Evolutionary conservation across 2,329 filamentous ascomycete genomes (phyloP).

Genomic region (Aspergillus uvarum): DNA sequence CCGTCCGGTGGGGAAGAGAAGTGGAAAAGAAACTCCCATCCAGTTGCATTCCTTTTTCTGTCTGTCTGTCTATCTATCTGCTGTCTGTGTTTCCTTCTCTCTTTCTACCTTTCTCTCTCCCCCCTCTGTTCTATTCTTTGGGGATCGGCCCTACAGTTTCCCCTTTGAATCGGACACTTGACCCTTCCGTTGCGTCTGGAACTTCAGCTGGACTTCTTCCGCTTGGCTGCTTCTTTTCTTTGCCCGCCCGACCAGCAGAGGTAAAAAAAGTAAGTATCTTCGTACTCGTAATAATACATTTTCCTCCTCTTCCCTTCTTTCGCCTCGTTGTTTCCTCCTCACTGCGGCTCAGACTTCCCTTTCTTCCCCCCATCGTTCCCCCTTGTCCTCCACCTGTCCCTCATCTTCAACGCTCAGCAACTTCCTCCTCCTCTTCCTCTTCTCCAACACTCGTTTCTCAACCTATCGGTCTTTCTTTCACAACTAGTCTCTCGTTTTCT

Average conservation of each 20-base stretch:
- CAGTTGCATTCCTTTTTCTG: not conserved
- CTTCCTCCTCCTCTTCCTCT: conserved; percentile 1
- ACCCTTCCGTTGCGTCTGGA: not conserved
- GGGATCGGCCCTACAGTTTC: not conserved
- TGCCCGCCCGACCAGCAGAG: not conserved
- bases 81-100: not conserved
- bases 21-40: not conserved
- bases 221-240: not conserved
- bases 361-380: not conserved
- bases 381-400: not conserved
- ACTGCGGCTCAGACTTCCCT: not conserved
- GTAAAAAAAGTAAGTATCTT: not conserved
- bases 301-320: not conserved
- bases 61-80: not conserved
- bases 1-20: not conserved
- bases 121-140: not conserved
- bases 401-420: conserved; percentile 1
- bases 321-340: not conserved
- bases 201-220: not conserved
- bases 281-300: not conserved
- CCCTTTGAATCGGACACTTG: not conserved
- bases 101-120: not conserved
- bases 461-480: too few relatives aligned
- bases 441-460: conserved; percentile 9
- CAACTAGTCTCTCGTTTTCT: not conserved